Conservation (phyloP, 495 filamentous ascomycete genomes). For the Podospora comata region DNA sequence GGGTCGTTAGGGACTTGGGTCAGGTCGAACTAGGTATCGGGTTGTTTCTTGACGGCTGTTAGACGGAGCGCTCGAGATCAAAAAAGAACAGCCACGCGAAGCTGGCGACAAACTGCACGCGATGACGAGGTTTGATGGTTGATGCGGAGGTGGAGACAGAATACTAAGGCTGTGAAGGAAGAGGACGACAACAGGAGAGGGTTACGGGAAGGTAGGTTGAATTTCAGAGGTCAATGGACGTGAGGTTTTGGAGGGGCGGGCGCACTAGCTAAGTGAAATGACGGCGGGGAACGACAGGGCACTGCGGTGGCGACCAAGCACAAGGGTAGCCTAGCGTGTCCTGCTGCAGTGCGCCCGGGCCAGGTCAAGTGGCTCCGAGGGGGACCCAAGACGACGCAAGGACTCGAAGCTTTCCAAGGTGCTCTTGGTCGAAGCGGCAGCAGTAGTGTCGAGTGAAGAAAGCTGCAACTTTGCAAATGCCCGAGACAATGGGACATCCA, state of each 20-base stretch:
- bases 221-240: constrained; percentile 26
- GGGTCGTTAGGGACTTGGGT: not conserved
- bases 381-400: constrained; percentile 28
- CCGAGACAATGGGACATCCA: constrained; percentile 4
- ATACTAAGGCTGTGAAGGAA: constrained; percentile 11
- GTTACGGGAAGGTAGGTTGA: constrained; percentile 17
- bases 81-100: constrained; percentile 1
- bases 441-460: not conserved
- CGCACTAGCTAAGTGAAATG: constrained; percentile 38
- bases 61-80: not conserved
- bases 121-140: constrained; percentile 3
- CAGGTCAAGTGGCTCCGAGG: constrained; percentile 32
- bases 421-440: not conserved
- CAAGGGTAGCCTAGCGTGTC: constrained; percentile 31
- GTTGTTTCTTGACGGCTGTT: constrained; percentile 2
- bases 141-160: constrained; percentile 16
- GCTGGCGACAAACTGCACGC: constrained; percentile 15
- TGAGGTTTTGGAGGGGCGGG: constrained; percentile 39
- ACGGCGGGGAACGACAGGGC: constrained; percentile 40
- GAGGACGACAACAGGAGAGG: constrained; percentile 9
- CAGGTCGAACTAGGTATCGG: not conserved
- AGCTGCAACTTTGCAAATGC: not conserved
- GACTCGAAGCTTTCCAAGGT: constrained; percentile 18
- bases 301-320: constrained; percentile 36
- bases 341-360: constrained; percentile 31